Evolutionary conservation across 176 grass and related monocot species (phyloP).

Genomic region (Hyparrhenia diplandra): DNA sequence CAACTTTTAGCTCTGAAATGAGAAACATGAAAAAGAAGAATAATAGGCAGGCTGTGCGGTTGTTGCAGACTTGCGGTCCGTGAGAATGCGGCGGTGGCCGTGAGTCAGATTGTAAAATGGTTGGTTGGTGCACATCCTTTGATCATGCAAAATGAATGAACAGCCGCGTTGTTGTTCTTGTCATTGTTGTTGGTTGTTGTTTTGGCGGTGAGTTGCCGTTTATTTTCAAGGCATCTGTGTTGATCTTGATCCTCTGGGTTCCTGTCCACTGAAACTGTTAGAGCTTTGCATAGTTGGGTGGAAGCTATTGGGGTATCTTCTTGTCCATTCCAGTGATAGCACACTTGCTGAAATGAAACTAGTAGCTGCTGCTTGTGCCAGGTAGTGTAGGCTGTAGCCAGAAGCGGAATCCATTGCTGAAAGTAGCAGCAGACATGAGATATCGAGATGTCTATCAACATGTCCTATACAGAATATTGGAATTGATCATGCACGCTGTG

Average conservation of each 20-base stretch:
- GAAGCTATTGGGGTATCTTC: too few species aligned
- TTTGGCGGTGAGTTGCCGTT: background rate
- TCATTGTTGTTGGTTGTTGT: background rate
- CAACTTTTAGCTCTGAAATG: background rate
- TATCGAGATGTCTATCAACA: background rate
- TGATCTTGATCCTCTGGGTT: background rate
- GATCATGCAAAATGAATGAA: background rate
- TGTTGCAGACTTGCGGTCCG: background rate
- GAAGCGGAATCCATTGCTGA: background rate
- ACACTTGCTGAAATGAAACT: too few species aligned
- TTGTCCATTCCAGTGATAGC: background rate
- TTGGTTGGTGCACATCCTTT: background rate
- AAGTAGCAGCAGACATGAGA: background rate
- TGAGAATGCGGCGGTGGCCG: background rate
- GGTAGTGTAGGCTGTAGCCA: background rate
- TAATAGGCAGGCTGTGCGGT: background rate
- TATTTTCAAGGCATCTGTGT: background rate
- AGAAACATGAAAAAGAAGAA: background rate
- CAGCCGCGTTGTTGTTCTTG: background rate
- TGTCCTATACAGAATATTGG: background rate
- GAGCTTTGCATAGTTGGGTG: background rate
- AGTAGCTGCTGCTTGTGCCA: too few species aligned
- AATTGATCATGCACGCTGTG: background rate
- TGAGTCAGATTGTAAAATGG: constrained; percentile 3
- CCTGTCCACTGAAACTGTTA: background rate